A percentile compares a stretch with the other conserved stretches of the same genome.
phyloP scores from a whole-genome alignment of 768 basidiomycete genomes.

The Polyporus arcularius region DNA sequence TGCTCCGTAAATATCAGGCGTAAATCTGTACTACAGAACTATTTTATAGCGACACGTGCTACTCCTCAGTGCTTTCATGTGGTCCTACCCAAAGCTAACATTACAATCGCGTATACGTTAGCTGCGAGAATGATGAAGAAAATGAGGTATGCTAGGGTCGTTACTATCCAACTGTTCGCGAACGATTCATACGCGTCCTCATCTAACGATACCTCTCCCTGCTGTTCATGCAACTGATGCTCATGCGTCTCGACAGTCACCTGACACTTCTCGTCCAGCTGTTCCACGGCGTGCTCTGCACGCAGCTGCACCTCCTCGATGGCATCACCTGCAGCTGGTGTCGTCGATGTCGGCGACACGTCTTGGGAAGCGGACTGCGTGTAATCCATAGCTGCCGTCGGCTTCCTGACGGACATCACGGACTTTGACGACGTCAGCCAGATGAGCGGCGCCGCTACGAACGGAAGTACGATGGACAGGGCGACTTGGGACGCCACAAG shows the following conservation, averaged over 20 bases:
- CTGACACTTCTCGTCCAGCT: constrained; percentile 1
- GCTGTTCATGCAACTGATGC: background rate
- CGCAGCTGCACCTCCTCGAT: constrained; percentile 3
- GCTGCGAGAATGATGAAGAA: constrained; percentile 69
- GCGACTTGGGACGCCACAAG: constrained; percentile 86
- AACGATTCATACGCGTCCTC: constrained; percentile 51
- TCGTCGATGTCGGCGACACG: background rate
- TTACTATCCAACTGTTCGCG: constrained; percentile 57
- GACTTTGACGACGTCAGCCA: constrained; percentile 66
- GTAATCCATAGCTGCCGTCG: background rate
- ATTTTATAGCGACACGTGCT: background rate
- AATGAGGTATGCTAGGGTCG: constrained; percentile 50
- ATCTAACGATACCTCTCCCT: constrained; percentile 1
- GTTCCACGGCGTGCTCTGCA: constrained; percentile 26
- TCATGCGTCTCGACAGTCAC: constrained; percentile 18
- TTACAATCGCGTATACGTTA: constrained; percentile 73
- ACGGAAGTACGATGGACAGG: constrained; percentile 80
- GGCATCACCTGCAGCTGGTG: background rate
- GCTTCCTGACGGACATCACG: constrained; percentile 63
- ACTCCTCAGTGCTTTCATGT: background rate
- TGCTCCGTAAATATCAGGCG: background rate
- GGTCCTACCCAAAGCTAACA: constrained; percentile 45
- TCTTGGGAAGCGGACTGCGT: background rate
- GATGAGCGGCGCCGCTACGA: constrained; percentile 76
- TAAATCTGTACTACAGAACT: background rate